These are phyloP conservation scores for Kwoniella shivajii DNA, from an alignment of 1,284 basidiomycete species.

Conservation along the genomic window DNA sequence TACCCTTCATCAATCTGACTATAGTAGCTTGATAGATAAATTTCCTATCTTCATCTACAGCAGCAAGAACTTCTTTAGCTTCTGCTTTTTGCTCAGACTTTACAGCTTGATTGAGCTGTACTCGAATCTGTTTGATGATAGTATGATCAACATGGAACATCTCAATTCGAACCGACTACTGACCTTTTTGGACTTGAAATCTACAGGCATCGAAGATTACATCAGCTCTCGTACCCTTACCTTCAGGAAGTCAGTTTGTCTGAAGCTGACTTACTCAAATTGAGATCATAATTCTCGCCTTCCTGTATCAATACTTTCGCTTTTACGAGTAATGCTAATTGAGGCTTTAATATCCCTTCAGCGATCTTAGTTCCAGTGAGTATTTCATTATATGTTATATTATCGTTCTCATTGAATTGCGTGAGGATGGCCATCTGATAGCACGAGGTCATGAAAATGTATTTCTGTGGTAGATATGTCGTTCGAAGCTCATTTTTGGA, in stretches of 20 bases:
- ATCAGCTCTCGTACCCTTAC: background rate
- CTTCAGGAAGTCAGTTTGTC: background rate
- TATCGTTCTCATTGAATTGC: constrained; percentile 91
- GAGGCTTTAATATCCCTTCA: constrained; percentile 80
- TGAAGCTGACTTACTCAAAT: constrained; percentile 67
- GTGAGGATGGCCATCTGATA: constrained; percentile 94
- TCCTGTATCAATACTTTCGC: constrained; percentile 83
- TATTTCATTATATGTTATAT: constrained; percentile 78
- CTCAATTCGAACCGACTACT: background rate
- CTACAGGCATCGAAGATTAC: constrained; percentile 52
- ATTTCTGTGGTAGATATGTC: constrained; percentile 90
- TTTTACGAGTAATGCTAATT: constrained; percentile 81
- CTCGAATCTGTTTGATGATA: constrained; percentile 79
- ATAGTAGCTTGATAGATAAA: constrained; percentile 97
- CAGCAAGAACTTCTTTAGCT: constrained; percentile 85
- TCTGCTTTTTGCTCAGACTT: constrained; percentile 94
- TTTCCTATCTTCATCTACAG: constrained; percentile 96
- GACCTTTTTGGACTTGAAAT: constrained; percentile 92
- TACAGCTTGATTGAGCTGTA: constrained; percentile 91
- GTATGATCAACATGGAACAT: background rate
- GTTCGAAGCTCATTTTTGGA: constrained; percentile 94
- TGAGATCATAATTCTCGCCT: constrained; percentile 81
- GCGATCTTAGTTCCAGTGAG: constrained; percentile 78
- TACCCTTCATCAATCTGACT: constrained; percentile 96
- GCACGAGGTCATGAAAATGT: constrained; percentile 91